These are phyloP conservation scores for Backusella circina DNA, from an alignment of 192 early-diverging fungal species.

Conservation along the genomic window DNA sequence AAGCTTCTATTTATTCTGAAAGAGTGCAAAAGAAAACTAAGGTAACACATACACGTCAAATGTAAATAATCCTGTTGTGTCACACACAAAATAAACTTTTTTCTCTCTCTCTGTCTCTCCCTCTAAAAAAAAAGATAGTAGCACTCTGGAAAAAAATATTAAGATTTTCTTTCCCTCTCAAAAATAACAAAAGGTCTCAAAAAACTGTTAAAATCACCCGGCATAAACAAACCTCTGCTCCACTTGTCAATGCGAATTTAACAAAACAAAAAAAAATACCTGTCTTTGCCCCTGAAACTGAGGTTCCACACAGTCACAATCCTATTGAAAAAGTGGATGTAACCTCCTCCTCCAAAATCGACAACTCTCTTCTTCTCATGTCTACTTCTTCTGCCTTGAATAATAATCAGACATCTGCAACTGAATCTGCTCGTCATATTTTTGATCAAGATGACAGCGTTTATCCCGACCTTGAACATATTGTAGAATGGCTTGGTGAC, in stretches of 20 bases:
- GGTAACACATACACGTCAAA: neutral
- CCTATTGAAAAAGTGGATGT: neutral
- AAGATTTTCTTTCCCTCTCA: neutral
- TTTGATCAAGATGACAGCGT: conserved; percentile 25
- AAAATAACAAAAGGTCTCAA: neutral
- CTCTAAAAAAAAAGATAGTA: neutral
- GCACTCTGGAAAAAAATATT: neutral
- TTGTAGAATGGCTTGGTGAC: conserved; percentile 29
- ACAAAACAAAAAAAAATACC: neutral
- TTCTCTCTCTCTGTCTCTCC: neutral
- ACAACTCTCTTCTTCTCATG: neutral
- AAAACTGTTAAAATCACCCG: neutral
- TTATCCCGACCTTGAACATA: conserved; percentile 12
- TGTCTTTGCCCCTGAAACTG: neutral
- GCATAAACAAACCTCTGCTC: neutral
- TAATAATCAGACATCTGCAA: neutral
- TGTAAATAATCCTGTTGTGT: neutral
- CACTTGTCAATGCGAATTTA: neutral
- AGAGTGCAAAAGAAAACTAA: neutral
- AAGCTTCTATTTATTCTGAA: neutral
- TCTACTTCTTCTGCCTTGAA: neutral
- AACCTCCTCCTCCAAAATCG: neutral
- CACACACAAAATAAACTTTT: neutral
- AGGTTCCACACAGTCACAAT: neutral
- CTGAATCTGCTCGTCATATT: conserved; percentile 17